Conservation (phyloP, 2,329 filamentous ascomycete genomes). For the Camillea tinctor region DNA sequence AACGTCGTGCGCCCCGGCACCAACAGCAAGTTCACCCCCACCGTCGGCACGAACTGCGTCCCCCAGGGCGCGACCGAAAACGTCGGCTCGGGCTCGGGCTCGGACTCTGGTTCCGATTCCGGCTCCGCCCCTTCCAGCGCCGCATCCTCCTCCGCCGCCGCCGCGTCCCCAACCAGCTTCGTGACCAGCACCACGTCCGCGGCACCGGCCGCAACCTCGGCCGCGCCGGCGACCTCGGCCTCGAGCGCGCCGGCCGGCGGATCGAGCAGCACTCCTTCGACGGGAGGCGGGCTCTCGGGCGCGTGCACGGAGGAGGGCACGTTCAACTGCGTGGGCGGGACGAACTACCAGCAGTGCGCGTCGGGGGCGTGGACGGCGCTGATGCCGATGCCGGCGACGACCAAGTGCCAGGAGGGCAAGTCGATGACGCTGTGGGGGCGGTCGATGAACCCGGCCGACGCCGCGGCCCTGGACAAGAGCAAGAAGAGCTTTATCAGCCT, state of each 20-base stretch:
- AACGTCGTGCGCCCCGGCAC: neutral
- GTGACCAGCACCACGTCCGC: conserved; percentile 6
- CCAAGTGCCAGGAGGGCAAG: conserved; percentile 30
- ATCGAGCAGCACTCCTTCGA: conserved; percentile 7
- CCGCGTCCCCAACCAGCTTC: conserved; percentile 4
- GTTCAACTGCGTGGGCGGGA: conserved; percentile 35
- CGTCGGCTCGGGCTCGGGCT: conserved; percentile 13
- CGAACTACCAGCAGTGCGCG: conserved; percentile 35
- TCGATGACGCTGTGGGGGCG: conserved; percentile 29
- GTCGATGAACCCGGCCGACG: neutral
- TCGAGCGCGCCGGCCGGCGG: conserved; percentile 10
- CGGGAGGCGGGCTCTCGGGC: conserved; percentile 27
- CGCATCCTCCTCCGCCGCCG: neutral
- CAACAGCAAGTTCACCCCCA: conserved; percentile 31
- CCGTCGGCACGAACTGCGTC: conserved; percentile 26
- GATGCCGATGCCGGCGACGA: conserved; percentile 29
- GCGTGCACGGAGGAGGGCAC: conserved; percentile 32
- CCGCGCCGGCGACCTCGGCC: conserved; percentile 8
- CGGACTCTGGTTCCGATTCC: neutral
- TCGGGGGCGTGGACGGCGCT: conserved; percentile 31
- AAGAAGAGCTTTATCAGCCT: neutral
- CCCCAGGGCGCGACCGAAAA: conserved; percentile 26
- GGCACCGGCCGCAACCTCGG: conserved; percentile 6
- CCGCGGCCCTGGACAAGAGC: neutral
- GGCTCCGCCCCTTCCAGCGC: neutral